Evolutionary conservation across 208 protist species (phyloP).

Genomic region (Acanthamoeba lugdunensis): DNA sequence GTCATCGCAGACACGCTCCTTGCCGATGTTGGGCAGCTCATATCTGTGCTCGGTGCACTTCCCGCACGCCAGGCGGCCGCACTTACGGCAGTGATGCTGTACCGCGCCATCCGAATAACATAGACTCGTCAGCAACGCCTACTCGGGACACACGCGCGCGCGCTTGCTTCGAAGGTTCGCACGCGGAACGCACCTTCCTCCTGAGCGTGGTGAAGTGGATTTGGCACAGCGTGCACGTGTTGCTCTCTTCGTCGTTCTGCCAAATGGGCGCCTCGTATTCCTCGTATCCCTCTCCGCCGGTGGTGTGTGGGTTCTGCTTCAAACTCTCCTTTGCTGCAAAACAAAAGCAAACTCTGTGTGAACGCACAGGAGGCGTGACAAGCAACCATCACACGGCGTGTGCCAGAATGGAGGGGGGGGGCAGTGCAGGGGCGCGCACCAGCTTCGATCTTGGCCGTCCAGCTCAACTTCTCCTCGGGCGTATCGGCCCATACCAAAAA

Average conservation of each 20-base stretch:
- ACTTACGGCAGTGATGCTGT: constrained; percentile 73
- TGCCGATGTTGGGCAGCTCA: constrained; percentile 70
- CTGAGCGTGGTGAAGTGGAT: constrained; percentile 50
- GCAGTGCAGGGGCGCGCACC: too few species aligned
- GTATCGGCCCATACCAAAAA: constrained; percentile 70
- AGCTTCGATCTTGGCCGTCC: constrained; percentile 54
- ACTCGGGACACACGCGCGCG: background rate
- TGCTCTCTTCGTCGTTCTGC: constrained; percentile 54
- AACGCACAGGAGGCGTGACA: background rate
- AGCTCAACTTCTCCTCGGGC: constrained; percentile 63
- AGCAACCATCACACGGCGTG: too few species aligned
- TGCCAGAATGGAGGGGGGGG: background rate
- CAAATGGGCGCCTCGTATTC: constrained; percentile 70
- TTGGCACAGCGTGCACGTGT: constrained; percentile 42
- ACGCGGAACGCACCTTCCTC: background rate
- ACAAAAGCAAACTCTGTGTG: background rate
- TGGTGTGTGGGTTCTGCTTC: constrained; percentile 43
- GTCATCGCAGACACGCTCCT: constrained; percentile 71
- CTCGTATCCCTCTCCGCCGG: constrained; percentile 59
- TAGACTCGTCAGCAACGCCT: too few species aligned
- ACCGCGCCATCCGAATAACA: too few species aligned
- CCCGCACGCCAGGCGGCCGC: constrained; percentile 41
- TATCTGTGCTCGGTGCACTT: constrained; percentile 68
- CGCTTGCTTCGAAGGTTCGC: background rate
- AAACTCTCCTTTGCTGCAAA: constrained; percentile 56